phyloP scores from a whole-genome alignment of 768 basidiomycete genomes.

The Rhodosporidiobolus sp. region DNA sequence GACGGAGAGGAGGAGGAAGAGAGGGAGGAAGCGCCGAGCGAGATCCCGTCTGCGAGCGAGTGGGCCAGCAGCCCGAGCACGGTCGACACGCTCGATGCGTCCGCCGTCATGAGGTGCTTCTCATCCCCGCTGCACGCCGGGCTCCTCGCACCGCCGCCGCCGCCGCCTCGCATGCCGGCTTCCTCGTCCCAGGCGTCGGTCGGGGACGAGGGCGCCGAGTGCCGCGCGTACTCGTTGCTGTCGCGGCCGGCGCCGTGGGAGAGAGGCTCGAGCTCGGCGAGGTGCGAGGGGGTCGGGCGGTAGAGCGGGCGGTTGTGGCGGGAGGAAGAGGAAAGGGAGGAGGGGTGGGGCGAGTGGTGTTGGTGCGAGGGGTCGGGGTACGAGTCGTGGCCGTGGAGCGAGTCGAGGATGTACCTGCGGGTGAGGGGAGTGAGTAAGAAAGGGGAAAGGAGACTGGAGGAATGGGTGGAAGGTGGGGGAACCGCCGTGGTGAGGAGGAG shows the following conservation, averaged over 20 bases:
- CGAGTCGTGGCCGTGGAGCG: constrained; percentile 34
- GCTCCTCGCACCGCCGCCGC: constrained; percentile 38
- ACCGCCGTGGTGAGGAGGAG: background rate
- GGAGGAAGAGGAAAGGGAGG: constrained; percentile 4
- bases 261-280: constrained; percentile 45
- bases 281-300: constrained; percentile 46
- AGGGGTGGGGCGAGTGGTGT: background rate
- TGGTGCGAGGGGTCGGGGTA: constrained; percentile 3
- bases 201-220: constrained; percentile 9
- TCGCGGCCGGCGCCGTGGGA: constrained; percentile 57
- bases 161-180: constrained; percentile 14
- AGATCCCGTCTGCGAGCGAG: constrained; percentile 85
- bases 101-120: constrained; percentile 10
- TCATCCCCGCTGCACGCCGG: background rate
- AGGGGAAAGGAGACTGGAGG: constrained; percentile 23
- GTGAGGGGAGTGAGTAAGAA: background rate
- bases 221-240: constrained; percentile 40
- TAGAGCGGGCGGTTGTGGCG: constrained; percentile 40
- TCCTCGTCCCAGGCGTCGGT: constrained; percentile 28
- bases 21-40: constrained; percentile 66
- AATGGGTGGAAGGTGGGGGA: background rate
- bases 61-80: constrained; percentile 85
- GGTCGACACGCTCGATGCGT: constrained; percentile 59
- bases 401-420: constrained; percentile 51
- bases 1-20: constrained; percentile 20